Conservation (phyloP, 345 rosid species). For the Lepidium didymum region DNA sequence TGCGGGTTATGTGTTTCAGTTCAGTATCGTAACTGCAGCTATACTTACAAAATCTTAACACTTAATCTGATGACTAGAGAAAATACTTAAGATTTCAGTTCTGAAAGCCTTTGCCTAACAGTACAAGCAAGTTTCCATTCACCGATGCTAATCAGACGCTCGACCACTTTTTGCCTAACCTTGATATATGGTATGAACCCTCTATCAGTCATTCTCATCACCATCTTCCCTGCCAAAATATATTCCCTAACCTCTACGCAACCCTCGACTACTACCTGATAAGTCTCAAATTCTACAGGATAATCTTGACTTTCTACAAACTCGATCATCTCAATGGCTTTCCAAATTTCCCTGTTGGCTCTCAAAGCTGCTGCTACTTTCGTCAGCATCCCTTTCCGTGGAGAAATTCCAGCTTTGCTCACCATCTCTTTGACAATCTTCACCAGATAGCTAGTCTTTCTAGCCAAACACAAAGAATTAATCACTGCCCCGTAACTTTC, state of each 20-base stretch:
- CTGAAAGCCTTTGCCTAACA: conserved; percentile 63
- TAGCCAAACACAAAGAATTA: conserved; percentile 40
- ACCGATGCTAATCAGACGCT: conserved; percentile 46
- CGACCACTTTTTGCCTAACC: conserved; percentile 65
- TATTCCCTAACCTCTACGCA: conserved; percentile 60
- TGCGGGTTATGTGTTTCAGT: background rate
- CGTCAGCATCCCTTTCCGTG: conserved; percentile 50
- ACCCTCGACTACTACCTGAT: conserved; percentile 55
- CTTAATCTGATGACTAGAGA: conserved; percentile 2
- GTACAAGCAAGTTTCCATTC: conserved; percentile 61
- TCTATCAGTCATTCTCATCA: conserved; percentile 59
- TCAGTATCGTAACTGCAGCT: conserved; percentile 7
- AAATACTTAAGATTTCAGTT: conserved; percentile 44
- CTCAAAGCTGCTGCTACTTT: conserved; percentile 54
- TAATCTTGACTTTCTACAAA: conserved; percentile 55
- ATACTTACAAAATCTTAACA: conserved; percentile 20
- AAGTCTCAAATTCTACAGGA: conserved; percentile 54
- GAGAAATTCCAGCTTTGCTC: conserved; percentile 49
- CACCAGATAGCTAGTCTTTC: conserved; percentile 52
- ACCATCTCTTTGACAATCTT: conserved; percentile 71
- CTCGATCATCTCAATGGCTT: conserved; percentile 60
- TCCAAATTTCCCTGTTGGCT: conserved; percentile 59
- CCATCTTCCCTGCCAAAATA: conserved; percentile 67
- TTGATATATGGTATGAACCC: conserved; percentile 75
- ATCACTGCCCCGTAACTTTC: conserved; percentile 60